A percentile compares a stretch with the other conserved stretches of the same genome.
These are phyloP conservation scores for Phoma sp. DNA, from an alignment of 2,329 filamentous ascomycete genomes.

Conservation along the genomic window DNA sequence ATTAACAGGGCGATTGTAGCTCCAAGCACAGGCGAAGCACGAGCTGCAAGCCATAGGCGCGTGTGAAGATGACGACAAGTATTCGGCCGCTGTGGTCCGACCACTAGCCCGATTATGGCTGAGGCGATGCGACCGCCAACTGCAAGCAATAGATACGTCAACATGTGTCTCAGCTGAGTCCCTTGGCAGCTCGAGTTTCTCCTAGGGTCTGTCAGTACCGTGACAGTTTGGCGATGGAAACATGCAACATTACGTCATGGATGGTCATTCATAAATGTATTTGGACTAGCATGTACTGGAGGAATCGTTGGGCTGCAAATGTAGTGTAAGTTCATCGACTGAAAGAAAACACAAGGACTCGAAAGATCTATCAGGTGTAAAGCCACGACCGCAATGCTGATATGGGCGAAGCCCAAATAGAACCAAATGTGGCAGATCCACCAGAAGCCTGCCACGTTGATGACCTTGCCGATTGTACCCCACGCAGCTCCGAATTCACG, in stretches of 20 bases:
- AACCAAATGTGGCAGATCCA: neutral
- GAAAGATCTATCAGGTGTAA: neutral
- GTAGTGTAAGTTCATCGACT: neutral
- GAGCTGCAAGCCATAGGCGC: conserved; percentile 4
- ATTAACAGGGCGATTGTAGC: conserved; percentile 2
- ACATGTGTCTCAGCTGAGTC: neutral
- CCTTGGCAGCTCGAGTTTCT: neutral
- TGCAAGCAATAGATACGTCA: conserved; percentile 10
- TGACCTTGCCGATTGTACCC: neutral
- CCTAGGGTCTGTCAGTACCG: too few species aligned
- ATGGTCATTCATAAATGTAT: neutral
- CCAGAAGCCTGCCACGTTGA: neutral
- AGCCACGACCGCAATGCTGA: conserved; percentile 4
- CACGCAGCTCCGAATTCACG: neutral
- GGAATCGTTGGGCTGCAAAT: neutral
- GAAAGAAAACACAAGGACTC: too few species aligned
- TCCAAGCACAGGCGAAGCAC: neutral
- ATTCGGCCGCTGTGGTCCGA: conserved; percentile 14
- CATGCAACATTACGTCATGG: conserved; percentile 1
- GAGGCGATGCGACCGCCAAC: conserved; percentile 4
- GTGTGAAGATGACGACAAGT: neutral
- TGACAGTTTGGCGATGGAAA: neutral
- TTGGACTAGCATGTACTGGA: neutral
- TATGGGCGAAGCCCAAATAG: conserved; percentile 6
- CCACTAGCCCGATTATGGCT: conserved; percentile 7